Percentiles rank a stretch among this genome's conserved stretches.
Evolutionary conservation across 495 filamentous ascomycete genomes (phyloP).

Genomic region (Hyaloscypha variabilis): DNA sequence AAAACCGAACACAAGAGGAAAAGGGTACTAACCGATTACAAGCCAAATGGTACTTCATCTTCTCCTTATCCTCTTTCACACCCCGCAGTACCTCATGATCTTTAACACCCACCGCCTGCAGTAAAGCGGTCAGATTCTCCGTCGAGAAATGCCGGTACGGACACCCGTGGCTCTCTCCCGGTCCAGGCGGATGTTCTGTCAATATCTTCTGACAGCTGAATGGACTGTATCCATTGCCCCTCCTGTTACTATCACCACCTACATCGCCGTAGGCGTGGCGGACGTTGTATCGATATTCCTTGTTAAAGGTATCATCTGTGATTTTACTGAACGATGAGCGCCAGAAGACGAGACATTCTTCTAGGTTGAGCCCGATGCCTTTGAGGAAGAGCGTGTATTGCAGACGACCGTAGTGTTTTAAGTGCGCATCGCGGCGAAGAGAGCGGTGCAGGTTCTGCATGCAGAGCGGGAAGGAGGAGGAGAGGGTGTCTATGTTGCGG

Average conservation of each 20-base stretch:
- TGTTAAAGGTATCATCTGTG: constrained; percentile 90
- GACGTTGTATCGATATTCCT: constrained; percentile 95
- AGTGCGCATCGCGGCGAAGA: constrained; percentile 79
- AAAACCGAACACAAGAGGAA: neutral
- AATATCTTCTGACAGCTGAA: constrained; percentile 95
- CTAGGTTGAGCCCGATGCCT: constrained; percentile 87
- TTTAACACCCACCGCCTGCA: constrained; percentile 73
- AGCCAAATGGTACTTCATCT: constrained; percentile 89
- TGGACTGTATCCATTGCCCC: constrained; percentile 83
- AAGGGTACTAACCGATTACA: constrained; percentile 62
- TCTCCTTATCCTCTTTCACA: constrained; percentile 86
- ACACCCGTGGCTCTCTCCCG: constrained; percentile 89
- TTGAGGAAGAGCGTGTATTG: constrained; percentile 98
- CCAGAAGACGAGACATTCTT: constrained; percentile 97
- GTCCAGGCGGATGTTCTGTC: constrained; percentile 78
- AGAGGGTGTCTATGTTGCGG: constrained; percentile 77
- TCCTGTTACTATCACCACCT: constrained; percentile 85
- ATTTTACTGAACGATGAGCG: constrained; percentile 78
- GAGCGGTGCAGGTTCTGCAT: constrained; percentile 88
- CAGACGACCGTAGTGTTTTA: constrained; percentile 92
- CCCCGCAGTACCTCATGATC: constrained; percentile 77
- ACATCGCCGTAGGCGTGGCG: constrained; percentile 94
- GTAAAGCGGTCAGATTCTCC: constrained; percentile 78
- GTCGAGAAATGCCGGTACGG: constrained; percentile 90
- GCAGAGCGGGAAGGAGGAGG: constrained; percentile 88